Conservation (phyloP, 495 filamentous ascomycete species). For the Parathielavia appendiculata region DNA sequence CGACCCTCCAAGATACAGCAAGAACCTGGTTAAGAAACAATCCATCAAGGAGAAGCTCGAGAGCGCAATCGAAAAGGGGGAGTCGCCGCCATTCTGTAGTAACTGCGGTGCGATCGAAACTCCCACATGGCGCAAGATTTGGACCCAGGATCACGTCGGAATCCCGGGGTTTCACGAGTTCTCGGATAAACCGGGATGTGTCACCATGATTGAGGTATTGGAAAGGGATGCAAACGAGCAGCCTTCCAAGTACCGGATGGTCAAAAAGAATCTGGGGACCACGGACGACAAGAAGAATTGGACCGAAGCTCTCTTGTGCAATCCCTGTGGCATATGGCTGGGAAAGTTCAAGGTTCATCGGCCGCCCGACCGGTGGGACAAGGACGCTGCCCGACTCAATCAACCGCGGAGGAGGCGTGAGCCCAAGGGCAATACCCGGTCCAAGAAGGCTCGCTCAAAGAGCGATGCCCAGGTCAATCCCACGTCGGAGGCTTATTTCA, state of each 20-base stretch:
- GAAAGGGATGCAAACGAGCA: conserved; percentile 56
- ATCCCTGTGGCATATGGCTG: conserved; percentile 94
- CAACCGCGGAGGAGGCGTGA: conserved; percentile 46
- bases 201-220: conserved; percentile 61
- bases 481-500: conserved; percentile 48
- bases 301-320: conserved; percentile 72
- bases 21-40: conserved; percentile 53
- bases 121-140: conserved; percentile 89
- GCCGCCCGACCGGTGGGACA: conserved; percentile 77
- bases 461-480: conserved; percentile 36
- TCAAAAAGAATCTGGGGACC: conserved; percentile 66
- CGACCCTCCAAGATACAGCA: conserved; percentile 35
- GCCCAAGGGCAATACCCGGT: conserved; percentile 33
- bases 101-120: conserved; percentile 95
- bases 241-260: conserved; percentile 57
- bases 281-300: conserved; percentile 59
- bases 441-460: conserved; percentile 44
- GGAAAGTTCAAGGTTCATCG: conserved; percentile 80
- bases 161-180: conserved; percentile 57
- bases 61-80: conserved; percentile 59
- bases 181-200: conserved; percentile 59
- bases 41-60: conserved; percentile 61
- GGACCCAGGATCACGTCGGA: conserved; percentile 61
- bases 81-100: conserved; percentile 77
- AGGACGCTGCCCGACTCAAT: conserved; percentile 49